Percentiles rank a stretch among this genome's conserved stretches.
phyloP scores from a whole-genome alignment of 139 green algal species.

The Chlorella sp. region DNA sequence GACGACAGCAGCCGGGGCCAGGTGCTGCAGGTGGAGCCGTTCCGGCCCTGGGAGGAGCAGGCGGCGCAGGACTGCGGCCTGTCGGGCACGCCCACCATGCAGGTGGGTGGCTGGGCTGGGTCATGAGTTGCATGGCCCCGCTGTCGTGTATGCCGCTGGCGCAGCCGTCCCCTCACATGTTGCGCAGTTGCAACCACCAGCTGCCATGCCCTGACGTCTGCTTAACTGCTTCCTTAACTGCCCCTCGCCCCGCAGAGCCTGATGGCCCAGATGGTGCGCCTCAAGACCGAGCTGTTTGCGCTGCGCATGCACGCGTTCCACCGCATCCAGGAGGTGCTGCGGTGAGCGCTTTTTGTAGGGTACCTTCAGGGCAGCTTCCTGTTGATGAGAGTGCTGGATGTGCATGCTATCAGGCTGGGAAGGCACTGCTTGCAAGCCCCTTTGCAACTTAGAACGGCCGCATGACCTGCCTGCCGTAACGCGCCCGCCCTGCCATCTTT shows the following conservation, averaged over 20 bases:
- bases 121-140: no score
- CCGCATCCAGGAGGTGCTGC: constrained; percentile 12
- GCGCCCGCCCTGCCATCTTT: neutral
- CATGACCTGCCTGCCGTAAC: no score
- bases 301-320: constrained; percentile 21
- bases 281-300: constrained; percentile 30
- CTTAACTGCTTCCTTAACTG: neutral
- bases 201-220: no score
- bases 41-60: constrained; percentile 37
- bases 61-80: constrained; percentile 5
- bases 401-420: no score
- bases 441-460: no score
- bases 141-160: no score
- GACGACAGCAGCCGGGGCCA: constrained; percentile 57
- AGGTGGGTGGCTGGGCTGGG: neutral
- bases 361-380: no score
- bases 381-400: no score
- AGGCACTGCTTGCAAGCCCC: no score
- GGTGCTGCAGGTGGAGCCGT: constrained; percentile 71
- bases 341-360: constrained; percentile 8
- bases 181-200: no score
- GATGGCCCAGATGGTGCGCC: constrained; percentile 17
- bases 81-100: neutral
- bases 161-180: no score
- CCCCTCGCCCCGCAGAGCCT: constrained; percentile 8